phyloP scores from a whole-genome alignment of 768 basidiomycete species.

The Macrolepiota dolichaula region DNA sequence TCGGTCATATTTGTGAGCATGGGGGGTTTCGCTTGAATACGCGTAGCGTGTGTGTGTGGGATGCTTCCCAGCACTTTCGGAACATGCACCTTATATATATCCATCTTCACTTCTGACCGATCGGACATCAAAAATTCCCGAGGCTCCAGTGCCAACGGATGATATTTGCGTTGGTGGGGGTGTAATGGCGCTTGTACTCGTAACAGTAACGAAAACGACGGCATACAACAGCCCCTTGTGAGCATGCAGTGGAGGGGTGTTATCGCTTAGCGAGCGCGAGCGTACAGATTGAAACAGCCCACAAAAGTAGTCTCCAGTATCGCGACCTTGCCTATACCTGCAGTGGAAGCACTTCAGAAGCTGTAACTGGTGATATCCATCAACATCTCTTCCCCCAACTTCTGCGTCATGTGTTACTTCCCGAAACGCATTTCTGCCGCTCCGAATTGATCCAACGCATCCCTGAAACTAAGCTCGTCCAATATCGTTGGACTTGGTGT shows the following conservation, averaged over 20 bases:
- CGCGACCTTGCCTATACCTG: background rate
- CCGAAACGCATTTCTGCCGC: slow-evolving; percentile 77
- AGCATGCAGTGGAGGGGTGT: background rate
- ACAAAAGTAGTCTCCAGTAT: background rate
- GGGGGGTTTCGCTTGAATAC: background rate
- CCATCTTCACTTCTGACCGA: background rate
- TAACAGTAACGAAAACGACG: background rate
- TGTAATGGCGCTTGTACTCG: background rate
- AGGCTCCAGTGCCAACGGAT: background rate
- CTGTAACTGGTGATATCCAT: background rate
- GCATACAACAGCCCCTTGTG: background rate
- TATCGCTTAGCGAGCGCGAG: background rate
- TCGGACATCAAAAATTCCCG: slow-evolving; percentile 8
- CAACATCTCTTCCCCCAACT: background rate
- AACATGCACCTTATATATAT: slow-evolving; percentile 1
- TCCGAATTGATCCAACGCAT: slow-evolving; percentile 71
- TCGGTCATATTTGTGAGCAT: background rate
- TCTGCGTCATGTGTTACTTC: slow-evolving; percentile 37
- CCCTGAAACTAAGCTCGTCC: slow-evolving; percentile 58
- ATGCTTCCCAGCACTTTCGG: background rate
- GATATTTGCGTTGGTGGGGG: background rate
- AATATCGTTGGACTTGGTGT: slow-evolving; percentile 25
- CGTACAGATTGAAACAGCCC: background rate
- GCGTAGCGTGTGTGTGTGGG: background rate
- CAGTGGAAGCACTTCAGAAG: background rate